A percentile compares a stretch with the other conserved stretches of the same genome.
phyloP scores from a whole-genome alignment of 2,329 filamentous ascomycete species.

The Daldinia sp. region DNA sequence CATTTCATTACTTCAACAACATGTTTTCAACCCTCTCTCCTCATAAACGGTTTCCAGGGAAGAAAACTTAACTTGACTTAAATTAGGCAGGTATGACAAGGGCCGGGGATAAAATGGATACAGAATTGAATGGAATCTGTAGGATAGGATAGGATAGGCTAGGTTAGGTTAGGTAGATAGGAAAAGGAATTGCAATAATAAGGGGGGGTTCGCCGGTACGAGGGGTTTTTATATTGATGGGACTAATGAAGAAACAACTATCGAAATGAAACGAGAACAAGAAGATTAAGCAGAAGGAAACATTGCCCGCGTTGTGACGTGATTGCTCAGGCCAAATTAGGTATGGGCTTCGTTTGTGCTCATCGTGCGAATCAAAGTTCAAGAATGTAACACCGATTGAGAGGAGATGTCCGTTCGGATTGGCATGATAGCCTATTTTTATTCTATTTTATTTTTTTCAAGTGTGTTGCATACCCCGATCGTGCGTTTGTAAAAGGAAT shows the following conservation, averaged over 20 bases:
- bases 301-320: not conserved
- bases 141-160: not conserved
- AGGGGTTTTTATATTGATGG: not conserved
- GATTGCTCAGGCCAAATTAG: not conserved
- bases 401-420: not conserved
- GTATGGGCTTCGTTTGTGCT: not conserved
- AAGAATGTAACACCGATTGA: not conserved
- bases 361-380: not conserved
- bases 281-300: not conserved
- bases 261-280: not conserved
- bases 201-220: not conserved
- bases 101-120: too few species aligned
- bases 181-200: too few species aligned
- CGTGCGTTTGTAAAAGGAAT: not conserved
- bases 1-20: not conserved
- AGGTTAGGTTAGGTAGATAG: too few species aligned
- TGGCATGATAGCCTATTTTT: not conserved
- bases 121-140: not conserved
- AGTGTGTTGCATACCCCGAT: too few species aligned
- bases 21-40: too few species aligned
- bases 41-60: too few species aligned
- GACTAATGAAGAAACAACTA: not conserved
- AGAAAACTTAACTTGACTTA: too few species aligned
- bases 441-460: not conserved
- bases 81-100: too few species aligned